Evolutionary conservation across 352 stramenopile genomes (phyloP).

Genomic region (Thalassiosira ordinaria): DNA sequence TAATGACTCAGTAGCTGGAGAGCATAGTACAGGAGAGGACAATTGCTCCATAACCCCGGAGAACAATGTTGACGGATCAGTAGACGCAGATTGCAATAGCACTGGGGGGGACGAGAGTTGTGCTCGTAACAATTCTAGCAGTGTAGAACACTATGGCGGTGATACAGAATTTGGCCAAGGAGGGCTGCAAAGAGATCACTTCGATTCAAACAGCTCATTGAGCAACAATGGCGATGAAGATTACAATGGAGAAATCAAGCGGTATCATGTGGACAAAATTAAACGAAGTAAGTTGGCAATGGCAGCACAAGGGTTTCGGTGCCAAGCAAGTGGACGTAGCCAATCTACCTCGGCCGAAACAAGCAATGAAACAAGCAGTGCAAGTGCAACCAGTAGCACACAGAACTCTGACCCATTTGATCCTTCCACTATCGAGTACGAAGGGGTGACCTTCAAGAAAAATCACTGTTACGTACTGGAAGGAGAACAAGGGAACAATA

Average conservation of each 20-base stretch:
- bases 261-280: conserved; percentile 27
- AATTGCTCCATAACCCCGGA: too few species aligned
- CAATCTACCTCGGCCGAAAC: not conserved
- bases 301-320: conserved; percentile 31
- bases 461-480: conserved; percentile 42
- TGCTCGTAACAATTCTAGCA: not conserved
- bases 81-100: too few species aligned
- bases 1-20: not conserved
- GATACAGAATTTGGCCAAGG: not conserved
- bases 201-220: not conserved
- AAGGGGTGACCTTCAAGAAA: conserved; percentile 24
- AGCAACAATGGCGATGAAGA: conserved; percentile 15
- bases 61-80: too few species aligned
- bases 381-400: too few species aligned
- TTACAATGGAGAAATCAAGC: conserved; percentile 19
- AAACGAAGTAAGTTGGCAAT: conserved; percentile 24
- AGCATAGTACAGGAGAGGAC: not conserved
- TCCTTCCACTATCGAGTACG: conserved; percentile 10
- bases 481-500: not conserved
- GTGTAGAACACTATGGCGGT: not conserved
- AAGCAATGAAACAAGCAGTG: not conserved
- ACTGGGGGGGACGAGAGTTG: not conserved
- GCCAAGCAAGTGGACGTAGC: not conserved
- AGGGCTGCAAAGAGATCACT: not conserved
- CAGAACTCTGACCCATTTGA: conserved; percentile 11